A percentile compares a stretch with the other conserved stretches of the same genome.
phyloP scores from a whole-genome alignment of 768 basidiomycete genomes.

The Boletus sp. region DNA sequence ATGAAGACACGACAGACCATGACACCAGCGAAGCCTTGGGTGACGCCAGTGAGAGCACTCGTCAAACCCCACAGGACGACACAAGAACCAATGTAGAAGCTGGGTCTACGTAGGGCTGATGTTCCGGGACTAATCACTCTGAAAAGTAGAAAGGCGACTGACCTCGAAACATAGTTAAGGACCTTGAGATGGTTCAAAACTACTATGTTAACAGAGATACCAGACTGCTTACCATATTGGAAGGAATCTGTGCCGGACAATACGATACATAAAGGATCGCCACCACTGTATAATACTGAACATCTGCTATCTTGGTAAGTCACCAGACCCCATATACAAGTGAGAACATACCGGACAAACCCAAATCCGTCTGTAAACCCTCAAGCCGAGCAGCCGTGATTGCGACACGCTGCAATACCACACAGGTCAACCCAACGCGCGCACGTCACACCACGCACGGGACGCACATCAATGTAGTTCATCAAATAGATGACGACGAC shows the following conservation, averaged over 20 bases:
- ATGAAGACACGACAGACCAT: slow-evolving; percentile 57
- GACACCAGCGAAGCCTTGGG: slow-evolving; percentile 54
- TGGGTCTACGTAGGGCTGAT: slow-evolving; percentile 42
- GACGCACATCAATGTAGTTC: slow-evolving; percentile 63
- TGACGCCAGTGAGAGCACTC: slow-evolving; percentile 59
- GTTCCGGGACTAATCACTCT: no score
- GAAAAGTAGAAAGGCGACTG: not conserved
- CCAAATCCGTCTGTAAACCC: slow-evolving; percentile 48
- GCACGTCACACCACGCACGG: not conserved
- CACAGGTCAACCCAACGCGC: not conserved
- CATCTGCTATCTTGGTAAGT: slow-evolving; percentile 32
- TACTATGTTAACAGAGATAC: not conserved
- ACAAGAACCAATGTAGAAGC: slow-evolving; percentile 58
- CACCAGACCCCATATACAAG: not conserved
- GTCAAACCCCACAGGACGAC: no score
- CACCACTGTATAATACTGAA: slow-evolving; percentile 55
- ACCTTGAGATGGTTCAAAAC: slow-evolving; percentile 34
- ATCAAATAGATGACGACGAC: slow-evolving; percentile 59
- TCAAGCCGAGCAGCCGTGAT: slow-evolving; percentile 50
- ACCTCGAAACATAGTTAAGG: slow-evolving; percentile 54
- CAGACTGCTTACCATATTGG: slow-evolving; percentile 6
- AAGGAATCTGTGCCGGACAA: slow-evolving; percentile 52
- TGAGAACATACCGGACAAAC: slow-evolving; percentile 37
- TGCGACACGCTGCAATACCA: slow-evolving; percentile 39
- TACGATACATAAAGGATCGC: slow-evolving; percentile 59